A percentile compares a stretch with the other conserved stretches of the same genome.
These are phyloP conservation scores for Amphibolis antarctica DNA, from an alignment of 106 monocot species.

Conservation along the genomic window DNA sequence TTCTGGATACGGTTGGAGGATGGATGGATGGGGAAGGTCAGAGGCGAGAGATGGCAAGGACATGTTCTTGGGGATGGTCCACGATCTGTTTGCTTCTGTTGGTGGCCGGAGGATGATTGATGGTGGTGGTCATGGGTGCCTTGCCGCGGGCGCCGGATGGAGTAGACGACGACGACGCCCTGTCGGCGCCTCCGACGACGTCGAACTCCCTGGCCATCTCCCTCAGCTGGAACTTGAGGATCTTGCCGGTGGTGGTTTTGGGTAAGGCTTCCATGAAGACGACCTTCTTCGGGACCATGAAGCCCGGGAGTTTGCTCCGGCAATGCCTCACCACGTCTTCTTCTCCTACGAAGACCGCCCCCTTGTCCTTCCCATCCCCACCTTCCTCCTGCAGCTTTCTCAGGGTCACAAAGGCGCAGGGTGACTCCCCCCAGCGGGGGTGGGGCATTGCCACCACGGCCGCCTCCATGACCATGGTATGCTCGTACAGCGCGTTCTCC, in stretches of 20 bases:
- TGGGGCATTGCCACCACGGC: constrained; percentile 88
- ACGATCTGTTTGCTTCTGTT: neutral
- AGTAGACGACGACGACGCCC: neutral
- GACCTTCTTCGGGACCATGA: constrained; percentile 84
- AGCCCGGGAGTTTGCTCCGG: constrained; percentile 42
- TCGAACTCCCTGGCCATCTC: constrained; percentile 21
- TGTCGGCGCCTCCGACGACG: neutral
- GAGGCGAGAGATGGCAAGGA: constrained; percentile 6
- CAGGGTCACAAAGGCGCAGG: constrained; percentile 58
- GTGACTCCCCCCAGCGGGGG: constrained; percentile 62
- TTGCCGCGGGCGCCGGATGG: neutral
- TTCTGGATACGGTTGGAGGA: too few species aligned
- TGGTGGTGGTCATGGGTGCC: too few species aligned
- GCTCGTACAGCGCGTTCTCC: constrained; percentile 47
- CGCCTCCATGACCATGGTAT: constrained; percentile 46
- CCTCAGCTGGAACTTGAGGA: constrained; percentile 52
- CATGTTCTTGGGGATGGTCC: constrained; percentile 1
- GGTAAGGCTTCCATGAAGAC: constrained; percentile 53
- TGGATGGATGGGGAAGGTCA: too few species aligned
- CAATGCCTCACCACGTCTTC: constrained; percentile 39
- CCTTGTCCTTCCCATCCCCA: neutral
- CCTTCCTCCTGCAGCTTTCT: constrained; percentile 9
- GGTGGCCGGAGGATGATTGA: neutral
- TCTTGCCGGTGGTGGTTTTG: constrained; percentile 68
- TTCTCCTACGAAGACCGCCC: constrained; percentile 10